Evolutionary conservation across 345 rosid genomes (phyloP).

Genomic region (Syzygium aqueum): DNA sequence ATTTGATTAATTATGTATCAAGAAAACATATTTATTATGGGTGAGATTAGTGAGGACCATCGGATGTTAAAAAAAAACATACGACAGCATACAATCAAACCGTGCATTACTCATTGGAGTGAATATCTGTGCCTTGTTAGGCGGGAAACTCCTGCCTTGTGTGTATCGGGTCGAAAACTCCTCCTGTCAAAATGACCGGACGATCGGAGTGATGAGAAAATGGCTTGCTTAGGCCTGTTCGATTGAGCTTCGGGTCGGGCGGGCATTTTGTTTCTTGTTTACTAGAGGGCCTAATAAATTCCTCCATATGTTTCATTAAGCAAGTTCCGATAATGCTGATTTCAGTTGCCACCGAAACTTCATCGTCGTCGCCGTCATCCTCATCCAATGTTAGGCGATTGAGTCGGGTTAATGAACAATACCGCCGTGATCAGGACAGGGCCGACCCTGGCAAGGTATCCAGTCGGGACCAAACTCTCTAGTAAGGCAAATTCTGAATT

Average conservation of each 20-base stretch:
- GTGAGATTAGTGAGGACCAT: not conserved
- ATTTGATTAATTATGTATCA: rapidly evolving
- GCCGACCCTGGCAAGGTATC: slow-evolving; percentile 62
- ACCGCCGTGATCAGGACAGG: slow-evolving; percentile 77
- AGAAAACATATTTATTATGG: not conserved
- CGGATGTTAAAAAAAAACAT: not conserved
- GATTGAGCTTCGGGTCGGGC: not conserved
- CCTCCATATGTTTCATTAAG: not conserved
- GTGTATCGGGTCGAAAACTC: not conserved
- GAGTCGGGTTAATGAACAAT: slow-evolving; percentile 69
- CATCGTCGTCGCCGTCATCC: slow-evolving; percentile 5
- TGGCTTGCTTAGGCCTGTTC: not conserved
- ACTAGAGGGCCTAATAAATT: not conserved
- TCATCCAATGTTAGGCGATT: slow-evolving; percentile 68
- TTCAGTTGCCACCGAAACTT: slow-evolving; percentile 15
- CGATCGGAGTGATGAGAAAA: not conserved
- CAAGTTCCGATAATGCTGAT: slow-evolving; percentile 23
- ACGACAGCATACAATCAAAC: not conserved
- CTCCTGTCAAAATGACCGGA: not conserved
- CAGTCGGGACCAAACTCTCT: slow-evolving; percentile 59
- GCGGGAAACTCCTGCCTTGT: not conserved
- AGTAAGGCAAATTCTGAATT: slow-evolving; percentile 26
- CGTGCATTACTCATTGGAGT: not conserved
- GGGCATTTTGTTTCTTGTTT: not conserved
- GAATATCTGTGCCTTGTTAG: not conserved